Base-by-base conservation (phyloP, 2,329 filamentous ascomycete species). In the Amphichorda felina region DNA sequence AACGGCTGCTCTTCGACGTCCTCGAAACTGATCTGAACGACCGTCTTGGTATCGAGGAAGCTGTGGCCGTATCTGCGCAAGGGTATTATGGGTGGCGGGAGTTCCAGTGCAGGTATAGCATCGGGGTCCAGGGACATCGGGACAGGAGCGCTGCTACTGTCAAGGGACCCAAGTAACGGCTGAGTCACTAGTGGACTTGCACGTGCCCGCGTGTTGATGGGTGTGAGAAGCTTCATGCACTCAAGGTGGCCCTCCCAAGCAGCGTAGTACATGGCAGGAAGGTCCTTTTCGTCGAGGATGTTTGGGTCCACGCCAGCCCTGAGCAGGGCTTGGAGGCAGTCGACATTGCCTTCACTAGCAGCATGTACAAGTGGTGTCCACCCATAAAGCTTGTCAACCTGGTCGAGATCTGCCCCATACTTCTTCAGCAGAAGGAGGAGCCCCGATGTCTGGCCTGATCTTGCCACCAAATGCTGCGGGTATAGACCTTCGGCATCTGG, bases 331-430 rank as follows among this genome's bases (percentile, higher is more conserved):
- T 86, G 75, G 30, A 98, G 66, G 50, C 88, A 95, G 18, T 82
- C 78, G 2, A 95, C 82, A 52, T 94, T 93, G 16, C 91, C 91
- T 61, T 98, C 91, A 52, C 88, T 94, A 8, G 91, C 91, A 3
- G 91, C 89, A 54, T 98, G 89, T 38, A 98, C 91, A 5, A 98
- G 67, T 0, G 91, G 88, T 2, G 91, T 96, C 91, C 91, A 98
- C 41, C 89, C 86, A 48, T 96, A 96, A 13, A 98, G 69, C 59
- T 94, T 96, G 57, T 98, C 91, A 22, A 85, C 70, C 54, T 96
- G 88, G 49, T 98, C 77, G 30, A 98, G 69, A 53, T 98, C 80
- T 16, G 87, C 89, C 2, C 88, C 88, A 49, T 91, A 88, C 34
- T 82, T 70, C 53, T 87, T 82, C 10, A 98, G 67, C 27, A 95